These are phyloP conservation scores for Curvularia lunata DNA, from an alignment of 2,329 filamentous ascomycete species.

Conservation along the genomic window DNA sequence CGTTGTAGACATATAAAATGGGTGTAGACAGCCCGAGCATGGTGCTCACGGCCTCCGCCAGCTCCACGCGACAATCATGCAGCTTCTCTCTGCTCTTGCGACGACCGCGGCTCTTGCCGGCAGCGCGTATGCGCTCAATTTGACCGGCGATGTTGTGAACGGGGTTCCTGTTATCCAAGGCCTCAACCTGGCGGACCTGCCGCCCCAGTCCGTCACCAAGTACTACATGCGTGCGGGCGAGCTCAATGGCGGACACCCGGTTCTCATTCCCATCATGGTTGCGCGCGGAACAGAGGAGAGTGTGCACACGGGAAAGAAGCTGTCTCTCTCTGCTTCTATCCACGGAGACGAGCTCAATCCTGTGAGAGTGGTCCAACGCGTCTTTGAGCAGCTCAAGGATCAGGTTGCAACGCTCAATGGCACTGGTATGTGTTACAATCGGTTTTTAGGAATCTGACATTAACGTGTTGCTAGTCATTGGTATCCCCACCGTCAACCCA, in stretches of 20 bases:
- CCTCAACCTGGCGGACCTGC: slow-evolving; percentile 47
- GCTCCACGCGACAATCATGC: slow-evolving; percentile 27
- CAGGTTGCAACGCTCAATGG: slow-evolving; percentile 44
- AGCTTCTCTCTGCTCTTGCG: slow-evolving; percentile 31
- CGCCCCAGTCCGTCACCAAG: slow-evolving; percentile 44
- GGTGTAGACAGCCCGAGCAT: neutral
- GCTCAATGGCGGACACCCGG: slow-evolving; percentile 47
- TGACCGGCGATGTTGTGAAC: slow-evolving; percentile 44
- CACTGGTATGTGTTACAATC: slow-evolving; percentile 32
- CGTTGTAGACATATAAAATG: slow-evolving; percentile 20
- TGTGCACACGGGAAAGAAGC: slow-evolving; percentile 45
- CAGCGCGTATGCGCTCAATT: slow-evolving; percentile 31
- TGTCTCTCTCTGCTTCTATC: slow-evolving; percentile 48
- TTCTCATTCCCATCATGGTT: slow-evolving; percentile 49
- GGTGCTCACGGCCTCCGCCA: slow-evolving; percentile 4
- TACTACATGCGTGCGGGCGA: slow-evolving; percentile 50
- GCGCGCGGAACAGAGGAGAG: slow-evolving; percentile 48
- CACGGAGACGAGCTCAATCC: slow-evolving; percentile 51
- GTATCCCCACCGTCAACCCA: slow-evolving; percentile 49
- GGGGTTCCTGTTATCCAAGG: slow-evolving; percentile 41
- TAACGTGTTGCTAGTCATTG: slow-evolving; percentile 42
- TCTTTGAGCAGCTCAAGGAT: slow-evolving; percentile 42
- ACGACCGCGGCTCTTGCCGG: slow-evolving; percentile 26
- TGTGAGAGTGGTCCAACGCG: slow-evolving; percentile 46
- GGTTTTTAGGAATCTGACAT: neutral